Evolutionary conservation across 371 early-diverging fungal genomes (phyloP), one percentile per base, ranked within the genome.

Genomic region (Mucor irregularis): DNA sequence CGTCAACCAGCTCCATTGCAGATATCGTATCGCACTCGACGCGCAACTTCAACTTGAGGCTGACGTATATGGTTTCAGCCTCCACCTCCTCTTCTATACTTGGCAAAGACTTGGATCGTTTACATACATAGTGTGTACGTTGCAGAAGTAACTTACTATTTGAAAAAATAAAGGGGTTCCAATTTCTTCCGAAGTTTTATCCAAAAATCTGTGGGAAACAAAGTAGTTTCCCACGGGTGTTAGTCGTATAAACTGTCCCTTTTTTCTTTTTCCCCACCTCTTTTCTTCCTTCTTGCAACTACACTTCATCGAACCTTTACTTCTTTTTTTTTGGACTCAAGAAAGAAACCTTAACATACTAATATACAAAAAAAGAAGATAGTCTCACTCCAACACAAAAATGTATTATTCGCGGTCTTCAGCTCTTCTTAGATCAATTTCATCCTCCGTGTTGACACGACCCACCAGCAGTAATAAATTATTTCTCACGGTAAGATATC

Each of bases 401-500:
- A 28, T 45, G 45, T 45, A 45, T 28, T 45, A 31, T 29, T 38
- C n/a, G 53, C 46, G 59, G 42, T 44, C 35, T 53, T 26, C 37
- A 45, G 37, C 45, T 39, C 52, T 45, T 46, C 24, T 58, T 7
- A 49, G 29, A 49, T 29, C 49, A 9, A 17, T 54, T 38, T 61
- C 61, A 28, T 43, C 48, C 30, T 49, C 40, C 29, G 34, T 49
- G 10, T 25, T 21, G 40, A 43, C 43, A 54, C 53, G 61, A n/a
- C 31, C 56, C 46, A 45, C 13, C 17, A 26, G 31, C 22, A 45
- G 26, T 35, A 25, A 44, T 21, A 47, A 22, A 21, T 42, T 54
- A 49, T 61, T 61, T 61, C 61, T 55, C 61, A 61, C 61, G 61
- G 61, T 61, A 61, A 54, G n/a, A n/a, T n/a, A n/a, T n/a, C n/a